phyloP scores from a whole-genome alignment of 371 early-diverging fungal genomes.

The Lichtheimia corymbifera region DNA sequence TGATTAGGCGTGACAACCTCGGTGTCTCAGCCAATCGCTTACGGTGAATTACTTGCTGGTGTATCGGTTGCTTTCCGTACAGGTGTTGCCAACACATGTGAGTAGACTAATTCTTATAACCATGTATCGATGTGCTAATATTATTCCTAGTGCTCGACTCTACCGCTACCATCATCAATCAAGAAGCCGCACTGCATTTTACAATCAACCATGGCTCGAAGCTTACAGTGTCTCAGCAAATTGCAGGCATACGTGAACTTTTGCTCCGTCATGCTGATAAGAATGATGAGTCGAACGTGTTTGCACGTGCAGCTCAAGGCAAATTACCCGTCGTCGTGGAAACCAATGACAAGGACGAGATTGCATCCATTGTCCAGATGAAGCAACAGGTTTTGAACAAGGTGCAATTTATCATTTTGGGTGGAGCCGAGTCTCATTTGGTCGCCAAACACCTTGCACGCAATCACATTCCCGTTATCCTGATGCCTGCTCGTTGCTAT shows the following conservation, averaged over 20 bases:
- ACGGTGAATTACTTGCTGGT: constrained; percentile 42
- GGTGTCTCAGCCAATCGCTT: constrained; percentile 54
- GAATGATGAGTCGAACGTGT: constrained; percentile 27
- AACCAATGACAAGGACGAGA: constrained; percentile 72
- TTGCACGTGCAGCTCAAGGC: constrained; percentile 60
- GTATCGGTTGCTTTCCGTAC: constrained; percentile 62
- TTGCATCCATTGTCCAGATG: constrained; percentile 60
- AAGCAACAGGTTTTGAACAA: constrained; percentile 39
- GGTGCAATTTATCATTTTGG: constrained; percentile 55
- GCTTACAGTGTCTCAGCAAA: constrained; percentile 64
- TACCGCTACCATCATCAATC: constrained; percentile 53
- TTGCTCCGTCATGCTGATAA: constrained; percentile 33
- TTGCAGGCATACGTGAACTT: constrained; percentile 58
- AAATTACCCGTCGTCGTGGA: constrained; percentile 65
- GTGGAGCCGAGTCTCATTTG: constrained; percentile 76
- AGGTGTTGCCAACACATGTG: constrained; percentile 48
- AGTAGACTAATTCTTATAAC: constrained; percentile 3
- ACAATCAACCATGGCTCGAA: constrained; percentile 32
- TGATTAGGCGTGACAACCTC: constrained; percentile 49
- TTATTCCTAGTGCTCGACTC: constrained; percentile 29
- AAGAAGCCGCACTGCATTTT: constrained; percentile 65
- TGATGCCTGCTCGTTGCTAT: constrained; percentile 70
- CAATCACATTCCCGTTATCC: constrained; percentile 61
- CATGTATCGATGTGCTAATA: background rate
- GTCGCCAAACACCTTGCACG: constrained; percentile 63